These are phyloP conservation scores for Cochlearia excelsa DNA, from an alignment of 345 rosid genomes.

Conservation along the genomic window DNA sequence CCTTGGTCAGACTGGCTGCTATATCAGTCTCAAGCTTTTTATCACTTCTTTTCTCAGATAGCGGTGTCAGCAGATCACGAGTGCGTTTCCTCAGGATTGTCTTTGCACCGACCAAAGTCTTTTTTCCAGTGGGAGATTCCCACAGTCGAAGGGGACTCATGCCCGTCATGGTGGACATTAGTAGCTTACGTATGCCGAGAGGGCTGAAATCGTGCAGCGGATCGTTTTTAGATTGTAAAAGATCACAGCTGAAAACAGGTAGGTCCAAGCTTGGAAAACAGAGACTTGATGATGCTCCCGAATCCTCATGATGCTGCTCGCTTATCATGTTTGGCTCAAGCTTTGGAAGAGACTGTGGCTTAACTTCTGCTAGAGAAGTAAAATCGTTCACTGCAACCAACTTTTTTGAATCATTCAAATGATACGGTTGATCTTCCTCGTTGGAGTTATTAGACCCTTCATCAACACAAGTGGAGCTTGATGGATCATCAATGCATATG, in stretches of 20 bases:
- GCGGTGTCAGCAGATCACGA: slow-evolving; percentile 83
- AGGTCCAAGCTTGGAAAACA: slow-evolving; percentile 88
- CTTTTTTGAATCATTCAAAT: slow-evolving; percentile 52
- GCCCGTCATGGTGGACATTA: slow-evolving; percentile 84
- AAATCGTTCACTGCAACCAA: slow-evolving; percentile 65
- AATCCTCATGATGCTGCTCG: slow-evolving; percentile 46
- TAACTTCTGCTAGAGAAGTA: slow-evolving; percentile 43
- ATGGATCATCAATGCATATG: slow-evolving; percentile 49
- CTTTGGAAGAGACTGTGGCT: slow-evolving; percentile 41
- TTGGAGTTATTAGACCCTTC: slow-evolving; percentile 31
- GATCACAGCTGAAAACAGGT: slow-evolving; percentile 89
- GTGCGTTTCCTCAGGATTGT: slow-evolving; percentile 81
- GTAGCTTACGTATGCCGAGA: slow-evolving; percentile 90
- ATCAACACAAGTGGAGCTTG: slow-evolving; percentile 48
- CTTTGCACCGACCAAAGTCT: slow-evolving; percentile 75
- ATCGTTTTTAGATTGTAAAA: slow-evolving; percentile 67
- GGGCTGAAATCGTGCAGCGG: slow-evolving; percentile 90
- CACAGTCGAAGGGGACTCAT: slow-evolving; percentile 84
- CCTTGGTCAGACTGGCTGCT: slow-evolving; percentile 62
- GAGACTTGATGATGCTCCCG: slow-evolving; percentile 75
- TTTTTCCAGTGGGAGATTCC: slow-evolving; percentile 91
- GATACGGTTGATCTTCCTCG: slow-evolving; percentile 50
- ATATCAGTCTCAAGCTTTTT: slow-evolving; percentile 78
- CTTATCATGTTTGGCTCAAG: slow-evolving; percentile 35
- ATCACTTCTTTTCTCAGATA: slow-evolving; percentile 79